These are phyloP conservation scores for Stachybotrys chartarum DNA, from an alignment of 2,329 filamentous ascomycete genomes.

Conservation along the genomic window DNA sequence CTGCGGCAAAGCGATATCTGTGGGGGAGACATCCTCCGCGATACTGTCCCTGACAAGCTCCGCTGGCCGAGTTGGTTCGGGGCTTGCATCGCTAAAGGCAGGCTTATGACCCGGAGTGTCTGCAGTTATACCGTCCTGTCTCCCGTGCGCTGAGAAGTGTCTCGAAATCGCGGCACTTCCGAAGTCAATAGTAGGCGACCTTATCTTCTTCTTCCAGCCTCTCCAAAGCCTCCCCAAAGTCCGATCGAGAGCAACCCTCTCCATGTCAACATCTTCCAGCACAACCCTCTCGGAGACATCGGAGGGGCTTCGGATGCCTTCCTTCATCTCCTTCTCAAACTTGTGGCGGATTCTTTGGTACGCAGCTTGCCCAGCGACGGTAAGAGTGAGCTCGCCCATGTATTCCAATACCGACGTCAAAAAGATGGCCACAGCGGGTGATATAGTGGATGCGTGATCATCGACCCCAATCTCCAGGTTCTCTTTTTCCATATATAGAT, in stretches of 20 bases:
- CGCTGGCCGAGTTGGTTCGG: conserved; percentile 6
- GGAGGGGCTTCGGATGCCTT: conserved; percentile 36
- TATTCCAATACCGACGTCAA: conserved; percentile 91
- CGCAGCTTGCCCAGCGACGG: conserved; percentile 81
- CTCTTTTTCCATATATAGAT: conserved; percentile 77
- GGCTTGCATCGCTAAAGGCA: conserved; percentile 2
- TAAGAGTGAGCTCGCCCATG: conserved; percentile 82
- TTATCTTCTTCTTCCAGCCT: conserved; percentile 84
- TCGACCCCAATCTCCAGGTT: conserved; percentile 54
- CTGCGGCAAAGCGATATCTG: conserved; percentile 59
- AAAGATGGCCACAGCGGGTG: conserved; percentile 90
- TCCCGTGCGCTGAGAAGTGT: conserved; percentile 8
- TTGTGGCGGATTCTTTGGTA: conserved; percentile 58
- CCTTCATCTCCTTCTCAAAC: conserved; percentile 52
- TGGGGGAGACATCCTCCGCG: conserved; percentile 23
- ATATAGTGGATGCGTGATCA: conserved; percentile 61
- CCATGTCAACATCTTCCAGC: conserved; percentile 89
- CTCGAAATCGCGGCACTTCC: conserved; percentile 32
- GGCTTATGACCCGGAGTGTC: conserved; percentile 25
- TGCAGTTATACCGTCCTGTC: conserved; percentile 26
- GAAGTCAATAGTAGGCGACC: conserved; percentile 44
- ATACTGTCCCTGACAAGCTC: conserved; percentile 10
- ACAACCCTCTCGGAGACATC: conserved; percentile 59
- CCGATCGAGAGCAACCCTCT: conserved; percentile 83
- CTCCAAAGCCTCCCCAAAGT: conserved; percentile 87